Evolutionary conservation across 164 flowering plant species (phyloP).

Genomic region (Liriodendron chinense): DNA sequence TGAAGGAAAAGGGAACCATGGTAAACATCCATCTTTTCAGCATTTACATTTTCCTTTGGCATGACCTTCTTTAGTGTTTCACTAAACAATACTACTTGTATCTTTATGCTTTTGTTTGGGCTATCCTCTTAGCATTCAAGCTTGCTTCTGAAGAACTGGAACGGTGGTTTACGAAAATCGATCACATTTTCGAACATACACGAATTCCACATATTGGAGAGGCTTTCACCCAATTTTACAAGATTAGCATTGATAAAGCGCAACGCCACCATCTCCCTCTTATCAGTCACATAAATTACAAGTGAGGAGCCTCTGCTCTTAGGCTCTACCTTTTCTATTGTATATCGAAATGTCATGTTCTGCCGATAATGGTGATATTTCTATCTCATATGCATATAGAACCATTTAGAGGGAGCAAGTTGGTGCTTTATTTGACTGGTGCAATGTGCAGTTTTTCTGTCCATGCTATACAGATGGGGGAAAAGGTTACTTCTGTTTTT

Average conservation of each 20-base stretch:
- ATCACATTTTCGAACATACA: constrained; percentile 90
- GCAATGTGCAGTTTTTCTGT: constrained; percentile 78
- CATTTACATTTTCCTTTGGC: not conserved
- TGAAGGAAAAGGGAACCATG: constrained; percentile 97
- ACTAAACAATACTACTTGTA: not conserved
- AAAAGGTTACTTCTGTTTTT: constrained; percentile 82
- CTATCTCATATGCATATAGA: not conserved
- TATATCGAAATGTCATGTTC: not conserved
- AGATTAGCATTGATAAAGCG: constrained; percentile 49
- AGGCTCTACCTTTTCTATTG: not conserved
- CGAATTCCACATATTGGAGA: constrained; percentile 76
- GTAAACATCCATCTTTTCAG: constrained; percentile 29
- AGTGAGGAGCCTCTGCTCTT: constrained; percentile 39
- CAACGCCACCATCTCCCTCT: constrained; percentile 70
- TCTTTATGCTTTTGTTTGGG: not conserved
- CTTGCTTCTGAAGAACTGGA: constrained; percentile 81
- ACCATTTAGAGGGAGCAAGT: not conserved
- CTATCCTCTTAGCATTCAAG: constrained; percentile 52
- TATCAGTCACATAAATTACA: constrained; percentile 78
- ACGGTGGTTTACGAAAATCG: constrained; percentile 93
- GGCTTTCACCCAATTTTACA: constrained; percentile 70
- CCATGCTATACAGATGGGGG: constrained; percentile 91
- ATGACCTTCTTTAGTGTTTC: not conserved
- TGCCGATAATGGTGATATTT: not conserved
- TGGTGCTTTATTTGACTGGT: not conserved